Evolutionary conservation across 495 filamentous ascomycete genomes (phyloP).

Genomic region (Evansstolkia leycettana): DNA sequence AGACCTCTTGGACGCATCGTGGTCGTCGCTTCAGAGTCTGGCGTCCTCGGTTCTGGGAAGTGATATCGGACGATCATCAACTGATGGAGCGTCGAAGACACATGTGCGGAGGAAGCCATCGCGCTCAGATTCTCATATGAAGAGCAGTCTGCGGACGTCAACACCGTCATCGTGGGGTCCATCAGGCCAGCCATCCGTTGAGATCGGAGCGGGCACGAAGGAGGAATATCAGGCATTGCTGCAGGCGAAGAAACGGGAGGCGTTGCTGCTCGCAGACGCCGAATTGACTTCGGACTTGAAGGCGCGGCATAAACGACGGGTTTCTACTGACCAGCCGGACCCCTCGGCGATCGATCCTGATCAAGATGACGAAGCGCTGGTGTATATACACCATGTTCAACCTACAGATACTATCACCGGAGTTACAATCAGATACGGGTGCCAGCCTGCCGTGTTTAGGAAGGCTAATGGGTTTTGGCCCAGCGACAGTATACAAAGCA

Average conservation of each 20-base stretch:
- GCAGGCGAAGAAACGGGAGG: constrained; percentile 50
- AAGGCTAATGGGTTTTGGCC: constrained; percentile 92
- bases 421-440: constrained; percentile 80
- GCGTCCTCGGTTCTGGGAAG: constrained; percentile 41
- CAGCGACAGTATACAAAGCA: constrained; percentile 74
- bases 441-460: constrained; percentile 61
- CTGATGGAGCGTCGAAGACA: constrained; percentile 16
- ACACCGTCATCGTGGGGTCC: constrained; percentile 43
- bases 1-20: constrained; percentile 38
- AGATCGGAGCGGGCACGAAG: constrained; percentile 40
- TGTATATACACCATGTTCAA: constrained; percentile 82
- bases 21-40: constrained; percentile 41
- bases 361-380: constrained; percentile 60
- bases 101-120: constrained; percentile 33
- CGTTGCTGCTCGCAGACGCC: constrained; percentile 42
- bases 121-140: constrained; percentile 27
- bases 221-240: constrained; percentile 45
- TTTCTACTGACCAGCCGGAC: constrained; percentile 39
- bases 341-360: constrained; percentile 27
- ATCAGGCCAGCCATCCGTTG: constrained; percentile 21
- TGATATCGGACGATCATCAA: constrained; percentile 23
- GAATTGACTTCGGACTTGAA: constrained; percentile 30
- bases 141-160: constrained; percentile 24
- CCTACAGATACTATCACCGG: constrained; percentile 77
- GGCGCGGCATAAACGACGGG: constrained; percentile 45